phyloP scores from a whole-genome alignment of 805 yeast species.

The Pachysolen tannophilus region DNA sequence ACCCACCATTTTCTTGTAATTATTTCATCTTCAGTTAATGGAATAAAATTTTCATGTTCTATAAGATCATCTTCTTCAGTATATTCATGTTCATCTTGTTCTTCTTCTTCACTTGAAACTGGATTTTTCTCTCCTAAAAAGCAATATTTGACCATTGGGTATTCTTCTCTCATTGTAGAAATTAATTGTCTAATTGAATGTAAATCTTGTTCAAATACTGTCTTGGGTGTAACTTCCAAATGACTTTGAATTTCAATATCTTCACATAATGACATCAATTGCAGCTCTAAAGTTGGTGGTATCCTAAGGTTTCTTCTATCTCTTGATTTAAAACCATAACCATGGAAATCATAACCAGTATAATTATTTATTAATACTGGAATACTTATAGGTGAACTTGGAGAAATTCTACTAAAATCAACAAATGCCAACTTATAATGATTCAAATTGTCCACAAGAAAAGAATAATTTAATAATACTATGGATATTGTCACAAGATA shows the following conservation, averaged over 20 bases:
- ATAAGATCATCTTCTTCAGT: too few relatives aligned
- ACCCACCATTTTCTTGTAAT: slow-evolving; percentile 30
- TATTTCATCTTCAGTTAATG: slow-evolving; percentile 6
- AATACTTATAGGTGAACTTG: slow-evolving; percentile 4
- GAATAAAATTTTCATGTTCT: too few relatives aligned
- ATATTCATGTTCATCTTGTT: slow-evolving; percentile 4
- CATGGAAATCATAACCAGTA: slow-evolving; percentile 3
- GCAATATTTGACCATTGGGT: slow-evolving; percentile 7
- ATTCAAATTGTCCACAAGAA: slow-evolving; percentile 4
- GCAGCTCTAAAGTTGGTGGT: too few relatives aligned
- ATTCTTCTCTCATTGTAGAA: slow-evolving; percentile 4
- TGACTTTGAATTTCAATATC: slow-evolving; percentile 4
- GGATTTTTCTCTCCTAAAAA: too few relatives aligned
- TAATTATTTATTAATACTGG: slow-evolving; percentile 4
- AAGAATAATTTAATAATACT: too few relatives aligned
- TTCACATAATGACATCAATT: slow-evolving; percentile 2
- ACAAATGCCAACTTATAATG: slow-evolving; percentile 6
- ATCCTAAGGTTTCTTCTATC: too few relatives aligned
- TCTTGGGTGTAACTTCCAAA: slow-evolving; percentile 2
- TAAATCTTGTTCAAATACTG: slow-evolving; percentile 6
- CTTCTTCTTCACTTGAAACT: slow-evolving; percentile 4
- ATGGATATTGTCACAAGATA: too few relatives aligned
- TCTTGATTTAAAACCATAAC: slow-evolving; percentile 6
- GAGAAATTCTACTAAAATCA: slow-evolving; percentile 1
- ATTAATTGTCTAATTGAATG: slow-evolving; percentile 2